phyloP scores from a whole-genome alignment of 805 yeast species.

The Starmerella tilneyi region DNA sequence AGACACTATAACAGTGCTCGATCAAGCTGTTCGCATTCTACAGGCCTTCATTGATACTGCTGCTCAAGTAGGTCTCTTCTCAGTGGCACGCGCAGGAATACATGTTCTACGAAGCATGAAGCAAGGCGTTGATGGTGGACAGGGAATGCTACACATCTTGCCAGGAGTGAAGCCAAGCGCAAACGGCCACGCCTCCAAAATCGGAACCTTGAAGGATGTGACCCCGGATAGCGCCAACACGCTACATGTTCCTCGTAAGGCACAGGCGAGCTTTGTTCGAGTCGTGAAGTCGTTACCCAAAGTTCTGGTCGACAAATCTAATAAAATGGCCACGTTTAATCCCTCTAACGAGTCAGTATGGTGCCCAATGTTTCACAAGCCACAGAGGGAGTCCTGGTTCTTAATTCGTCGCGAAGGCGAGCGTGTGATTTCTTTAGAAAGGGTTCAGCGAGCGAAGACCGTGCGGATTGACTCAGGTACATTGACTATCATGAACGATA shows the following conservation, averaged over 20 bases:
- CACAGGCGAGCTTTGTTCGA: slow-evolving; percentile 41
- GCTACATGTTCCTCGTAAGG: slow-evolving; percentile 37
- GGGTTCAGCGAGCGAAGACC: slow-evolving; percentile 53
- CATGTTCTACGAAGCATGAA: slow-evolving; percentile 75
- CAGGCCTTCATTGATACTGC: slow-evolving; percentile 89
- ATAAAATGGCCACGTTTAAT: slow-evolving; percentile 29
- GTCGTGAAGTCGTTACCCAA: slow-evolving; percentile 54
- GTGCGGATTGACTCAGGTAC: slow-evolving; percentile 13
- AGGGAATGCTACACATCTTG: slow-evolving; percentile 19
- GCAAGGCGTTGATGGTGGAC: slow-evolving; percentile 39
- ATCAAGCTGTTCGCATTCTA: slow-evolving; percentile 84
- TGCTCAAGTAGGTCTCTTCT: slow-evolving; percentile 66
- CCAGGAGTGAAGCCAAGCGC: slow-evolving; percentile 20
- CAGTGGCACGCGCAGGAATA: slow-evolving; percentile 52
- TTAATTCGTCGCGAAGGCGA: slow-evolving; percentile 45
- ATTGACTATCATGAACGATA: slow-evolving; percentile 24
- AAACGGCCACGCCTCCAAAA: not conserved
- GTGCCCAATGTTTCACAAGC: slow-evolving; percentile 75
- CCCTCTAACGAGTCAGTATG: slow-evolving; percentile 40
- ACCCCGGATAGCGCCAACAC: slow-evolving; percentile 33
- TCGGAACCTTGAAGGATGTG: slow-evolving; percentile 24
- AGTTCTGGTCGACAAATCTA: slow-evolving; percentile 43
- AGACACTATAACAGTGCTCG: slow-evolving; percentile 85
- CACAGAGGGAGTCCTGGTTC: slow-evolving; percentile 92
- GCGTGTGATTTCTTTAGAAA: slow-evolving; percentile 55